These are phyloP conservation scores for Aspergillus ruber DNA, from an alignment of 2,329 filamentous ascomycete species.

Conservation along the genomic window DNA sequence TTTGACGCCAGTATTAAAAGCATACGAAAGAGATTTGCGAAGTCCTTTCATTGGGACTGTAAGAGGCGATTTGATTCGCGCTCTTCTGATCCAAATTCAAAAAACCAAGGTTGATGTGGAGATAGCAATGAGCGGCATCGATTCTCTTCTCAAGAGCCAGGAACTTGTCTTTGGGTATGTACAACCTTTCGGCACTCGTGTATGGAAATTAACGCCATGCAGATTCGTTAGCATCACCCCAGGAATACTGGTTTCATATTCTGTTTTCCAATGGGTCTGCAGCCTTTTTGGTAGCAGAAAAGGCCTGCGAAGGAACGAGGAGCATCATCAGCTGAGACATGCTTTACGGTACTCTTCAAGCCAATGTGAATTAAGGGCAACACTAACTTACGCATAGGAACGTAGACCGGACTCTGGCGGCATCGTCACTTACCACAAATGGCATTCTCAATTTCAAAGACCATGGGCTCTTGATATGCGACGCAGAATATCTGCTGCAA, in stretches of 20 bases:
- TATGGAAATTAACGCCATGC: neutral
- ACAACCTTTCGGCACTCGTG: neutral
- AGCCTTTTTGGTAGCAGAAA: conserved; percentile 63
- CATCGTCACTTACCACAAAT: conserved; percentile 62
- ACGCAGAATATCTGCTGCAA: conserved; percentile 74
- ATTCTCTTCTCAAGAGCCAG: conserved; percentile 88
- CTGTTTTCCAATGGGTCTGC: conserved; percentile 64
- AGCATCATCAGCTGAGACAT: conserved; percentile 65
- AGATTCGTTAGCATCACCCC: conserved; percentile 92
- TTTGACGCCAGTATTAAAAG: conserved; percentile 80
- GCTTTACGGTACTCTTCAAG: conserved; percentile 55
- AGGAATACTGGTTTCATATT: conserved; percentile 78
- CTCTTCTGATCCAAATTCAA: conserved; percentile 90
- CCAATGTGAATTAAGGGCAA: neutral
- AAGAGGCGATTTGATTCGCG: conserved; percentile 78
- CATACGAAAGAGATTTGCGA: conserved; percentile 83
- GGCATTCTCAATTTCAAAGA: conserved; percentile 84
- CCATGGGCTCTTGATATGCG: conserved; percentile 81
- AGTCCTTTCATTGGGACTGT: conserved; percentile 76
- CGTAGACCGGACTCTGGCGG: conserved; percentile 72
- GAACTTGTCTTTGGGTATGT: conserved; percentile 78
- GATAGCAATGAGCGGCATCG: conserved; percentile 91
- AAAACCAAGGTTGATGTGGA: conserved; percentile 99
- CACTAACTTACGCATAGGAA: conserved; percentile 45
- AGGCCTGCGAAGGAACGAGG: conserved; percentile 59